Conservation (phyloP, 1,284 basidiomycete genomes). For the Sporisorium scitamineum region DNA sequence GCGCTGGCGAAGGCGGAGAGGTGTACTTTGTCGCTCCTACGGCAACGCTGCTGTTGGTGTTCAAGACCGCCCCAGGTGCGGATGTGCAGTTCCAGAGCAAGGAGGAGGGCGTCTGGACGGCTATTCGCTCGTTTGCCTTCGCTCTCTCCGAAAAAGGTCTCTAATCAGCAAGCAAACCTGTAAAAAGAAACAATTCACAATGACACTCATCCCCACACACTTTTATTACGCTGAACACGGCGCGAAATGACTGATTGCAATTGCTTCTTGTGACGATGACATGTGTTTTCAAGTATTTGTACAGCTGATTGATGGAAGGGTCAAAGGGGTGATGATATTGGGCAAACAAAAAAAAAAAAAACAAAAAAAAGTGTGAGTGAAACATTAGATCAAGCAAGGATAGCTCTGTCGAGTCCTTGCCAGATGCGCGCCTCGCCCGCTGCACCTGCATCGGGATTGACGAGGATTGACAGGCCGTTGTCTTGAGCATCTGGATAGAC, state of each 20-base stretch:
- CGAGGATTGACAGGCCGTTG: conserved; percentile 27
- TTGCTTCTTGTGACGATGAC: neutral
- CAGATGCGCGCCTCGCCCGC: conserved; percentile 16
- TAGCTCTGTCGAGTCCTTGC: conserved; percentile 31
- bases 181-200: neutral
- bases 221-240: too few species aligned
- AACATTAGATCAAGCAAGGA: conserved; percentile 11
- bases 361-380: too few species aligned
- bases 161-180: conserved; percentile 4
- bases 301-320: neutral
- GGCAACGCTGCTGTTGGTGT: conserved; percentile 36
- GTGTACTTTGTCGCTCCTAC: conserved; percentile 42
- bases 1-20: conserved; percentile 4
- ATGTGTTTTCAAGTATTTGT: conserved; percentile 1
- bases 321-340: neutral
- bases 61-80: conserved; percentile 35
- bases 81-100: conserved; percentile 27
- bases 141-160: conserved; percentile 45
- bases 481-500: conserved; percentile 49
- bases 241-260: neutral
- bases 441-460: neutral
- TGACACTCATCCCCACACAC: neutral
- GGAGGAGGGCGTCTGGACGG: conserved; percentile 44
- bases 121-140: conserved; percentile 32
- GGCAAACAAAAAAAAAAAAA: neutral